Conservation (phyloP, 768 basidiomycete genomes). For the Collybia sordida region DNA sequence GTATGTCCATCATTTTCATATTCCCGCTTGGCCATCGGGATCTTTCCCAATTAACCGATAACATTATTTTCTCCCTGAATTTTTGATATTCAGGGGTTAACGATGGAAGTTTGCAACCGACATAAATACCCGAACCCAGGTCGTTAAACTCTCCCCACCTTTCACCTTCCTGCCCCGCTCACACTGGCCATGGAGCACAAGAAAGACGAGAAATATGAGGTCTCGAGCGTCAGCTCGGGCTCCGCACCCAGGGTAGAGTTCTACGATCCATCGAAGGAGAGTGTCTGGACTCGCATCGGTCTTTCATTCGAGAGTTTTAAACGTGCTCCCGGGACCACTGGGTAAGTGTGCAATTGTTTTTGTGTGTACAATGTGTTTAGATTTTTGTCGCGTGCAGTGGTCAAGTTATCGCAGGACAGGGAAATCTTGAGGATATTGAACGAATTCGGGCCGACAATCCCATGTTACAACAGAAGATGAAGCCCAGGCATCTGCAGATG, state of each 20-base stretch:
- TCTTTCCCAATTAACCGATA: neutral
- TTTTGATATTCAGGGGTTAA: constrained; percentile 6
- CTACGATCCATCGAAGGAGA: constrained; percentile 49
- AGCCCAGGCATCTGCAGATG: constrained; percentile 45
- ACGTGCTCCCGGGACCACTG: constrained; percentile 45
- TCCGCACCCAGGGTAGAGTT: constrained; percentile 30
- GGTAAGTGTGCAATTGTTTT: constrained; percentile 24
- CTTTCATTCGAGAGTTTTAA: constrained; percentile 44
- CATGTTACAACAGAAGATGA: constrained; percentile 49
- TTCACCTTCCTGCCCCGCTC: constrained; percentile 5
- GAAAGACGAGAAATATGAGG: constrained; percentile 31
- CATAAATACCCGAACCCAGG: constrained; percentile 7
- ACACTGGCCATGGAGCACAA: constrained; percentile 25
- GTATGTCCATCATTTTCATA: constrained; percentile 7
- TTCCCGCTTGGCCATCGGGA: constrained; percentile 2
- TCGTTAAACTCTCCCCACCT: neutral
- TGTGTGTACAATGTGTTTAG: neutral
- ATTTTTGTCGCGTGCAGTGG: constrained; percentile 24
- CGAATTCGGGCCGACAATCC: constrained; percentile 37
- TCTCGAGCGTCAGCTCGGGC: constrained; percentile 26
- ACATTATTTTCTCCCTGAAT: neutral
- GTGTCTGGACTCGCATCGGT: constrained; percentile 42
- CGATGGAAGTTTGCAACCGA: neutral
- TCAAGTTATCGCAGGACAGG: constrained; percentile 33
- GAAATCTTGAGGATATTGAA: constrained; percentile 34